Evolutionary conservation across 371 early-diverging fungal species (phyloP).

Genomic region (Apophysomyces variabilis): DNA sequence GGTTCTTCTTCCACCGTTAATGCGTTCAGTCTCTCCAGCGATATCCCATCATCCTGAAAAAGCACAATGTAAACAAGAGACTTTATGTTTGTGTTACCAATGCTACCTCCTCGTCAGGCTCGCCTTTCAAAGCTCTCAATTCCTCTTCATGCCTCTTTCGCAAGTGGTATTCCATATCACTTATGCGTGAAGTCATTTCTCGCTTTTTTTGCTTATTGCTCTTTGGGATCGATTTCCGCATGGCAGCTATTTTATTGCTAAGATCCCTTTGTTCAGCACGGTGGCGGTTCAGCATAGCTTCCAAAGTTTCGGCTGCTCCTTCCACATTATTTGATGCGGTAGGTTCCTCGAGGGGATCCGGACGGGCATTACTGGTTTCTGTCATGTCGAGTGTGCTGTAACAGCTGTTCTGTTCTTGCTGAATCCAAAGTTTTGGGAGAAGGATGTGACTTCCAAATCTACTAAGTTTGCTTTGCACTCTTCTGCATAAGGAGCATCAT

Average conservation of each 20-base stretch:
- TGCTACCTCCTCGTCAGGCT: slow-evolving; percentile 20
- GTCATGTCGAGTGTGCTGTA: neutral
- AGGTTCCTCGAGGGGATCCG: neutral
- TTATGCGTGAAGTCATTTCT: slow-evolving; percentile 74
- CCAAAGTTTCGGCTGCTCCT: slow-evolving; percentile 39
- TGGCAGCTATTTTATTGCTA: slow-evolving; percentile 63
- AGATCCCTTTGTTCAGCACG: slow-evolving; percentile 79
- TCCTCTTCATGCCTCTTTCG: slow-evolving; percentile 73
- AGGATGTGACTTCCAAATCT: too few relatives aligned
- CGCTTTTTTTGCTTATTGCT: slow-evolving; percentile 88
- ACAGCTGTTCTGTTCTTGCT: too few relatives aligned
- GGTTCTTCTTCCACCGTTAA: slow-evolving; percentile 43
- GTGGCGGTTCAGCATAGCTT: slow-evolving; percentile 73
- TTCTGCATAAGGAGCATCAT: too few relatives aligned
- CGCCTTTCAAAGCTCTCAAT: slow-evolving; percentile 40
- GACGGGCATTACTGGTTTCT: neutral
- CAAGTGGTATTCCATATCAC: slow-evolving; percentile 70
- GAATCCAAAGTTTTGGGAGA: too few relatives aligned
- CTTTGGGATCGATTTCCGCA: slow-evolving; percentile 80
- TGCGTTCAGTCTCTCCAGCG: slow-evolving; percentile 38
- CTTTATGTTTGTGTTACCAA: slow-evolving; percentile 15
- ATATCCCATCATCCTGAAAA: slow-evolving; percentile 44
- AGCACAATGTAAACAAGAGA: slow-evolving; percentile 10
- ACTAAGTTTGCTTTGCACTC: too few relatives aligned
- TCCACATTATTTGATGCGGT: neutral